Percentiles rank a stretch among this genome's conserved stretches.
Evolutionary conservation across 352 stramenopile genomes (phyloP).

Genomic region (Phytophthora ohioensis): DNA sequence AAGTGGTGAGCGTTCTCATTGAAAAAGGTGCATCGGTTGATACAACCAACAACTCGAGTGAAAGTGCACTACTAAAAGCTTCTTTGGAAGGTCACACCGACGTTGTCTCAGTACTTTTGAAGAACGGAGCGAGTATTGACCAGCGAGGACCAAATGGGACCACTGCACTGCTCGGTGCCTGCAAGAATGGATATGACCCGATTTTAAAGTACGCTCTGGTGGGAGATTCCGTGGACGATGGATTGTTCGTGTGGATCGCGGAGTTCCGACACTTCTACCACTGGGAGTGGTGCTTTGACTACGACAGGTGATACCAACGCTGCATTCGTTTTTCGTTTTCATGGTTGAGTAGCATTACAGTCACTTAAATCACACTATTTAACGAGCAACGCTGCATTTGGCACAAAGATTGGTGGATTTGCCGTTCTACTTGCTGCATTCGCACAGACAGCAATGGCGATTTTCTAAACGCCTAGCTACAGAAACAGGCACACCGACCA

Average conservation of each 20-base stretch:
- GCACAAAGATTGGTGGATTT: not conserved
- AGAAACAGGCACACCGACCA: too few species aligned
- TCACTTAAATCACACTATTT: too few species aligned
- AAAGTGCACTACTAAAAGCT: slow-evolving; percentile 19
- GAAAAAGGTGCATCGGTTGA: slow-evolving; percentile 9
- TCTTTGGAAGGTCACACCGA: not conserved
- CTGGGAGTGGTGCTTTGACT: too few species aligned
- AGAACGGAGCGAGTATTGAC: slow-evolving; percentile 11
- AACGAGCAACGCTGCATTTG: not conserved
- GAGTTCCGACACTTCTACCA: not conserved
- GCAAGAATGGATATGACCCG: slow-evolving; percentile 1
- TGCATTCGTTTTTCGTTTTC: too few species aligned
- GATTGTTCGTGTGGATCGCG: slow-evolving; percentile 32
- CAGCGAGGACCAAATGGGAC: not conserved
- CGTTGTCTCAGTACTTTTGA: slow-evolving; percentile 8
- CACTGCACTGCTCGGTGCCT: slow-evolving; percentile 19
- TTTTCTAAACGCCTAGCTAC: too few species aligned
- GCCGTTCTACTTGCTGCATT: not conserved
- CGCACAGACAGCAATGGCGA: not conserved
- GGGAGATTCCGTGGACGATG: slow-evolving; percentile 8
- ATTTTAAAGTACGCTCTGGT: slow-evolving; percentile 6
- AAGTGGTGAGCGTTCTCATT: slow-evolving; percentile 8
- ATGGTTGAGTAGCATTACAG: too few species aligned
- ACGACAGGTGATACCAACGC: not conserved
- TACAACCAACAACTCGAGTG: slow-evolving; percentile 2